phyloP scores from a whole-genome alignment of 2,329 filamentous ascomycete genomes.

The Colletotrichum lupini region DNA sequence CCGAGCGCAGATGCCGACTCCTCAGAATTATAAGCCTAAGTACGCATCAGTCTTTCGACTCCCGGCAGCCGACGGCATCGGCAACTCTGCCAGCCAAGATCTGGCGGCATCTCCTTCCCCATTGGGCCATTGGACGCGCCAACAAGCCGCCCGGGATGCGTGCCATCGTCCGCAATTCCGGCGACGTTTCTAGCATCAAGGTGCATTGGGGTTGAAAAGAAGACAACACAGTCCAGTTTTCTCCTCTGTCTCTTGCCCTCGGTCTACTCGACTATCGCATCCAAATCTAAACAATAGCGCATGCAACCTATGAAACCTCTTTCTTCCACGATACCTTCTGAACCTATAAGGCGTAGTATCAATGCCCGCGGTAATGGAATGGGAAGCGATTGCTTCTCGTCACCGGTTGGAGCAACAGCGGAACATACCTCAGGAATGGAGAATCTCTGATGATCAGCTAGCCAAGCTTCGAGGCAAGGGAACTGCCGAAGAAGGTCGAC shows the following conservation, averaged over 20 bases:
- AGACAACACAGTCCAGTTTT: not conserved
- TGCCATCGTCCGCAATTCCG: not conserved
- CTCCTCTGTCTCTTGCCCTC: not conserved
- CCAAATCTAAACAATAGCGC: not conserved
- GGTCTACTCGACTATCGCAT: not conserved
- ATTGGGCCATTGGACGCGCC: constrained; percentile 3
- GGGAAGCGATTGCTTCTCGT: constrained; percentile 28
- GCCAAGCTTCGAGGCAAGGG: constrained; percentile 18
- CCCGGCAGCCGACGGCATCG: not conserved
- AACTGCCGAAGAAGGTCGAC: constrained; percentile 24
- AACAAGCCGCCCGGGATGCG: not conserved
- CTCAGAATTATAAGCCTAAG: not conserved
- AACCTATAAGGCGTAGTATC: not conserved
- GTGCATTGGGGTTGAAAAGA: not conserved
- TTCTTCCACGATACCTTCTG: not conserved
- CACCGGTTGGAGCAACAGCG: constrained; percentile 26
- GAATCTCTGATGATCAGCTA: constrained; percentile 12
- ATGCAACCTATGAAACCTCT: not conserved
- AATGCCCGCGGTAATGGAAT: constrained; percentile 18
- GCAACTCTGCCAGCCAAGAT: not conserved
- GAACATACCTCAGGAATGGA: constrained; percentile 34
- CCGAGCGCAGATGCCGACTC: constrained; percentile 4
- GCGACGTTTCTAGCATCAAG: not conserved
- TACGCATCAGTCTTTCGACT: not conserved
- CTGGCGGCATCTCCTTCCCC: constrained; percentile 16